Conservation (phyloP, 1,284 basidiomycete genomes). For the Moesziomyces sp. region DNA sequence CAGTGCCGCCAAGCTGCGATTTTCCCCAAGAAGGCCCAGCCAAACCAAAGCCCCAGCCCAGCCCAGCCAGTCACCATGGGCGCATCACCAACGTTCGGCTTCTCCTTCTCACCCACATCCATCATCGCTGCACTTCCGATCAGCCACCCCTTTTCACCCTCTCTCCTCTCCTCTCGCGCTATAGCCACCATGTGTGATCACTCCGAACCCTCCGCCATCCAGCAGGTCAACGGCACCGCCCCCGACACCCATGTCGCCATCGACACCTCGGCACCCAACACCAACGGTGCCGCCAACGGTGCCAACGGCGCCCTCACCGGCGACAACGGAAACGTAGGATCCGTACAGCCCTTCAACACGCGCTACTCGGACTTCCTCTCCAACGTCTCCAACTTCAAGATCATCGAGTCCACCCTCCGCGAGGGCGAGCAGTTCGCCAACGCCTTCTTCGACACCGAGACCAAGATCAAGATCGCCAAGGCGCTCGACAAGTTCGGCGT, state of each 20-base stretch:
- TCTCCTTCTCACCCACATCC: slow-evolving; percentile 1
- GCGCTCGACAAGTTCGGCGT: slow-evolving; percentile 77
- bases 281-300: slow-evolving; percentile 20
- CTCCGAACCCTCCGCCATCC: slow-evolving; percentile 43
- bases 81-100: neutral
- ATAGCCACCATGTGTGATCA: slow-evolving; percentile 54
- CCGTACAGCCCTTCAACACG: slow-evolving; percentile 53
- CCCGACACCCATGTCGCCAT: slow-evolving; percentile 62
- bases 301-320: slow-evolving; percentile 18
- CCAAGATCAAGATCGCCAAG: slow-evolving; percentile 99
- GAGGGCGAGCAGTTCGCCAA: slow-evolving; percentile 99
- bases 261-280: slow-evolving; percentile 48
- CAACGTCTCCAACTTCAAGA: slow-evolving; percentile 71
- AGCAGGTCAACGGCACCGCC: slow-evolving; percentile 56
- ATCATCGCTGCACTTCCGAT: neutral
- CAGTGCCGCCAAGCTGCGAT: too few species aligned
- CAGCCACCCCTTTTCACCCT: slow-evolving; percentile 1
- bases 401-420: slow-evolving; percentile 95
- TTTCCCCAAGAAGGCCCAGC: neutral
- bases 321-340: slow-evolving; percentile 42
- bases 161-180: neutral
- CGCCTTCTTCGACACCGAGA: slow-evolving; percentile 99
- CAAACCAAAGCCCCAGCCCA: neutral
- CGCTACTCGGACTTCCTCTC: slow-evolving; percentile 64
- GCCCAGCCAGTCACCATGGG: neutral